A percentile compares a stretch with the other conserved stretches of the same genome.
phyloP scores from a whole-genome alignment of 2,329 filamentous ascomycete genomes.

The Coniochaeta sp. region DNA sequence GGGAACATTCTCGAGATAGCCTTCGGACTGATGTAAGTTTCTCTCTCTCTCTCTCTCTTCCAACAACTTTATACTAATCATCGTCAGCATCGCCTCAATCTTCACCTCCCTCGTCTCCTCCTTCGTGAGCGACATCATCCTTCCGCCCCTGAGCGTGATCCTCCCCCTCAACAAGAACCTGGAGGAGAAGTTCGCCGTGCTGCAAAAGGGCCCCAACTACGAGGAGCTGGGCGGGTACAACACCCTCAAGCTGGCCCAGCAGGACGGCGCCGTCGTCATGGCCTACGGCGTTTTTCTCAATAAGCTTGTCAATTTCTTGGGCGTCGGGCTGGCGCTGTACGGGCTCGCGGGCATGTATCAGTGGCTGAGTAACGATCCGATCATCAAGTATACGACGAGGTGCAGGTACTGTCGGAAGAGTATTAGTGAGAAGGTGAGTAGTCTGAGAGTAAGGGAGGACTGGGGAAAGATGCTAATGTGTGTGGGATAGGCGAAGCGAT shows the following conservation, averaged over 20 bases:
- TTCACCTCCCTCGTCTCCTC: constrained; percentile 68
- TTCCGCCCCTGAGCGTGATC: constrained; percentile 62
- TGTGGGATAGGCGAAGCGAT: constrained; percentile 22
- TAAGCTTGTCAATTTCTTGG: constrained; percentile 58
- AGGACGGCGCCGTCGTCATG: constrained; percentile 65
- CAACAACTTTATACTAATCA: too few relatives aligned
- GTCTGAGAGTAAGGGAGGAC: constrained; percentile 25
- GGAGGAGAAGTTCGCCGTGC: constrained; percentile 66
- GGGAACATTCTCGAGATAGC: constrained; percentile 72
- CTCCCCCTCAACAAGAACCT: constrained; percentile 65
- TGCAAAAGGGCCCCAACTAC: constrained; percentile 50
- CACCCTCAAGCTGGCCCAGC: constrained; percentile 60
- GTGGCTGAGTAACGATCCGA: constrained; percentile 52
- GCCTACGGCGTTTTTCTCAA: constrained; percentile 63
- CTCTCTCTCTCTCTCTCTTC: too few relatives aligned
- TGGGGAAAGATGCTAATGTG: not conserved
- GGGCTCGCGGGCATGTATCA: constrained; percentile 57
- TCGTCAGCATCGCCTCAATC: constrained; percentile 54
- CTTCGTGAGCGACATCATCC: constrained; percentile 63
- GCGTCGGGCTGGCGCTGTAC: constrained; percentile 60
- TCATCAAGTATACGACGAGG: constrained; percentile 64
- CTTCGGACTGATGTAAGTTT: constrained; percentile 66
- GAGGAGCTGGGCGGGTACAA: constrained; percentile 53
- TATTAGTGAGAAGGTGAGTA: constrained; percentile 54
- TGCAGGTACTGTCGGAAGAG: constrained; percentile 61